A percentile compares a stretch with the other conserved stretches of the same genome.
Conservation (phyloP, 2,329 filamentous ascomycete genomes). For the Huntiella decipiens region DNA sequence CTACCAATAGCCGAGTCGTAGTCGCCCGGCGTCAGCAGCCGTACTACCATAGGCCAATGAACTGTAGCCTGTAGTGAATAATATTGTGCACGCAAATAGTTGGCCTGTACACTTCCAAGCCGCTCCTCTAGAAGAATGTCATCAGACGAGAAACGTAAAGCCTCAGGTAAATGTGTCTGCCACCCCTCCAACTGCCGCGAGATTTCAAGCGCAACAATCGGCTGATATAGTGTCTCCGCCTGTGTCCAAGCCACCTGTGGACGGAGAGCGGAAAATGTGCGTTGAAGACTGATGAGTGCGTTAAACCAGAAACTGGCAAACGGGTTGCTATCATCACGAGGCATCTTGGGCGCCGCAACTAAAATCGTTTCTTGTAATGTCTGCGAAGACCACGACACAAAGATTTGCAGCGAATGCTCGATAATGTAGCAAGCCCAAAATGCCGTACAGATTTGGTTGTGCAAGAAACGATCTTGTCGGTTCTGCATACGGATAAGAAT, state of each 20-base stretch:
- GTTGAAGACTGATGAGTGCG: constrained; percentile 13
- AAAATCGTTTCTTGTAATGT: constrained; percentile 10
- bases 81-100: constrained; percentile 13
- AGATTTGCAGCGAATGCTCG: constrained; percentile 14
- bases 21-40: constrained; percentile 7
- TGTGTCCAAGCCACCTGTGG: constrained; percentile 12
- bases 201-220: constrained; percentile 12
- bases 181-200: constrained; percentile 12
- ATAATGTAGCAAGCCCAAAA: constrained; percentile 15
- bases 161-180: constrained; percentile 11
- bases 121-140: constrained; percentile 10
- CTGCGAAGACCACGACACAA: constrained; percentile 13
- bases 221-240: constrained; percentile 12
- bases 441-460: constrained; percentile 12
- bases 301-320: constrained; percentile 13
- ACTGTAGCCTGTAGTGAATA: constrained; percentile 13
- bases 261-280: constrained; percentile 13
- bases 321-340: background rate
- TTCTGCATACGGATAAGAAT: constrained; percentile 9
- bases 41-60: constrained; percentile 13
- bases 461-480: background rate
- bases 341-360: background rate
- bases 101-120: background rate
- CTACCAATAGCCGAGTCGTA: background rate
- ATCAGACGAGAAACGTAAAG: background rate